Evolutionary conservation across 768 basidiomycete species (phyloP).

Genomic region (Russula brevipes): DNA sequence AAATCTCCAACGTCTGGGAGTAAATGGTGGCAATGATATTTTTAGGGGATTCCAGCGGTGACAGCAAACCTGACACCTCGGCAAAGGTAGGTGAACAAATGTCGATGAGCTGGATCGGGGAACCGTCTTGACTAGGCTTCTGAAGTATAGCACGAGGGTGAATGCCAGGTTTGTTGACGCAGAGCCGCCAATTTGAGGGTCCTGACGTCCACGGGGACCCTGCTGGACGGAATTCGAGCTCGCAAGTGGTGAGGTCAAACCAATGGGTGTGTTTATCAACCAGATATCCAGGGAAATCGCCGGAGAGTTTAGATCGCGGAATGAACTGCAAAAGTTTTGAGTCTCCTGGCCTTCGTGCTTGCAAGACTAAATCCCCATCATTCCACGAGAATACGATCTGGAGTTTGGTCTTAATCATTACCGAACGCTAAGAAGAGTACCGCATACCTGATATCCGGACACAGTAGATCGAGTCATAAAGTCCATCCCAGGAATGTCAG

Average conservation of each 20-base stretch:
- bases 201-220: slow-evolving; percentile 30
- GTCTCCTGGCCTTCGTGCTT: neutral
- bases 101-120: neutral
- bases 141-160: neutral
- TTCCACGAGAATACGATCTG: slow-evolving; percentile 4
- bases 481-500: slow-evolving; percentile 9
- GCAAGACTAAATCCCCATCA: neutral
- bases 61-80: slow-evolving; percentile 1
- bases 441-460: slow-evolving; percentile 5
- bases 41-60: neutral
- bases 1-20: slow-evolving; percentile 18
- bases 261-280: slow-evolving; percentile 34
- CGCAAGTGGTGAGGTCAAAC: slow-evolving; percentile 28
- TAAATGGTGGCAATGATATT: neutral
- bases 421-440: neutral
- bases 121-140: neutral
- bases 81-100: slow-evolving; percentile 5
- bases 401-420: neutral
- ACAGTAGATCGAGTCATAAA: slow-evolving; percentile 8
- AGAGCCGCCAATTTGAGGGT: slow-evolving; percentile 30
- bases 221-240: slow-evolving; percentile 34
- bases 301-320: slow-evolving; percentile 30
- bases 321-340: slow-evolving; percentile 30
- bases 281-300: slow-evolving; percentile 33
- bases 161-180: neutral